Evolutionary conservation across 768 basidiomycete species (phyloP).

Genomic region (Sporobolomyces phaffii): DNA sequence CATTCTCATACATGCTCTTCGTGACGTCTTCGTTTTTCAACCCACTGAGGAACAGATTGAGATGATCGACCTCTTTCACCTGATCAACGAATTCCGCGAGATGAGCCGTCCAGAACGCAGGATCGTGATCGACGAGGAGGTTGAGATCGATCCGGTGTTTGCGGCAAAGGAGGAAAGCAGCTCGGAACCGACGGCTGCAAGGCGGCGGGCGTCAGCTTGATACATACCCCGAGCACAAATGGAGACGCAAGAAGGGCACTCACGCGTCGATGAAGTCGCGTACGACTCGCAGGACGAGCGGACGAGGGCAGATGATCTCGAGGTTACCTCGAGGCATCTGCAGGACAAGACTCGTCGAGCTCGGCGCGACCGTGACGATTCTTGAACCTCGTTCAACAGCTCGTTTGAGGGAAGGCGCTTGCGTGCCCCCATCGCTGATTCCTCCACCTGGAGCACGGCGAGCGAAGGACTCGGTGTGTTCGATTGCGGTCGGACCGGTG

Average conservation of each 20-base stretch:
- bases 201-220: no score
- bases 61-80: constrained; percentile 78
- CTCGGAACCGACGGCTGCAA: constrained; percentile 65
- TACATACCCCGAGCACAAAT: no score
- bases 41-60: constrained; percentile 83
- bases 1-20: constrained; percentile 42
- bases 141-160: constrained; percentile 90
- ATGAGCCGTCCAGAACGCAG: constrained; percentile 59
- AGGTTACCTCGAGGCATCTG: constrained; percentile 98
- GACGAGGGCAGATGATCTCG: constrained; percentile 88
- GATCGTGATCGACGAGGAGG: constrained; percentile 74
- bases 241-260: constrained; percentile 46
- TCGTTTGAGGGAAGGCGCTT: constrained; percentile 59
- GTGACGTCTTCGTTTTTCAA: constrained; percentile 56
- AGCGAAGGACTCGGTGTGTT: constrained; percentile 12
- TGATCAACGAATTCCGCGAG: constrained; percentile 71
- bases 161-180: constrained; percentile 83
- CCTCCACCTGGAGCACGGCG: constrained; percentile 41
- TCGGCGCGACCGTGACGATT: constrained; percentile 82
- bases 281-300: constrained; percentile 80
- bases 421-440: no score
- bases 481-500: constrained; percentile 41
- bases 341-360: constrained; percentile 77
- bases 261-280: constrained; percentile 67
- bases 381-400: constrained; percentile 82